These are phyloP conservation scores for Lentinula sp. DNA, from an alignment of 768 basidiomycete species.

Conservation along the genomic window DNA sequence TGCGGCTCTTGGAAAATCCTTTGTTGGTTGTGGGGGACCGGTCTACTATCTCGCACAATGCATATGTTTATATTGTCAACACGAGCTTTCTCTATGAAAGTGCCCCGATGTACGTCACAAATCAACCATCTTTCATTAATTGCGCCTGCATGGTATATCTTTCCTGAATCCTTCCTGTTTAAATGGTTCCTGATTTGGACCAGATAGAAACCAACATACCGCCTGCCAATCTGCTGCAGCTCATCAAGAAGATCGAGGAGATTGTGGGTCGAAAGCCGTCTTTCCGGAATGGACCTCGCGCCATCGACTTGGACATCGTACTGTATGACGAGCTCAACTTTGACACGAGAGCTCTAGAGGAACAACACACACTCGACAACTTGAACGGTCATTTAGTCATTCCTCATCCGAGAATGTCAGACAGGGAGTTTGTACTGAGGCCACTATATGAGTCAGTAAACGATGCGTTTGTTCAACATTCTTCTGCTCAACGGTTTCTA, in stretches of 20 bases:
- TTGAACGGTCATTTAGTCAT: slow-evolving; percentile 67
- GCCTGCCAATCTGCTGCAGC: slow-evolving; percentile 49
- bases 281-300: slow-evolving; percentile 80
- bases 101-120: slow-evolving; percentile 90
- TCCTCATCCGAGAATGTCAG: slow-evolving; percentile 76
- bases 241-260: slow-evolving; percentile 70
- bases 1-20: slow-evolving; percentile 62
- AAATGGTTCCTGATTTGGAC: not conserved
- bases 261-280: slow-evolving; percentile 75
- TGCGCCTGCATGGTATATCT: slow-evolving; percentile 80
- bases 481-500: slow-evolving; percentile 20
- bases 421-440: slow-evolving; percentile 89
- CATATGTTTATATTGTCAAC: slow-evolving; percentile 43
- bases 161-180: not conserved
- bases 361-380: slow-evolving; percentile 40
- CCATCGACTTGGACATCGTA: slow-evolving; percentile 85
- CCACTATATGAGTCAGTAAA: slow-evolving; percentile 77
- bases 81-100: slow-evolving; percentile 94
- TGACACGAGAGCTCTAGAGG: slow-evolving; percentile 44
- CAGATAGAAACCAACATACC: slow-evolving; percentile 73
- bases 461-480: not conserved
- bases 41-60: slow-evolving; percentile 8
- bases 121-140: slow-evolving; percentile 87
- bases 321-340: slow-evolving; percentile 61
- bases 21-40: slow-evolving; percentile 15